These are phyloP conservation scores for Euphorbia peplus DNA, from an alignment of 345 rosid species.

Conservation along the genomic window DNA sequence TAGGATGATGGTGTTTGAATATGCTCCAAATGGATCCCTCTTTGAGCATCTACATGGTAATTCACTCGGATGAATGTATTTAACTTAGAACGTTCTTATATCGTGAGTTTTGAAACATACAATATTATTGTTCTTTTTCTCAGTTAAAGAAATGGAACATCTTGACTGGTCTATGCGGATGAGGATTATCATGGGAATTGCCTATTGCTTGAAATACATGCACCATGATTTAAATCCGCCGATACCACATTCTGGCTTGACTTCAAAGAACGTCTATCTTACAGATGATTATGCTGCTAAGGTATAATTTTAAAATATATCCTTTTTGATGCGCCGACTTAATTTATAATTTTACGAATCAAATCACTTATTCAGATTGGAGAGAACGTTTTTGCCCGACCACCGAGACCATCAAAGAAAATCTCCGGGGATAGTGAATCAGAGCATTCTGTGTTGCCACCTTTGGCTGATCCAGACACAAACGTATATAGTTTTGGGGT, in stretches of 20 bases:
- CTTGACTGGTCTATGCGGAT: constrained; percentile 85
- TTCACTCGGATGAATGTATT: constrained; percentile 5
- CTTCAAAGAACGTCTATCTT: constrained; percentile 44
- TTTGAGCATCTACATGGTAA: constrained; percentile 90
- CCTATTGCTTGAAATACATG: constrained; percentile 88
- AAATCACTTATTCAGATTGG: constrained; percentile 45
- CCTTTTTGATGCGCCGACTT: background rate
- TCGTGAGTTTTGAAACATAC: constrained; percentile 19
- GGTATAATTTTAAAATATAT: constrained; percentile 34
- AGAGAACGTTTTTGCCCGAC: constrained; percentile 41
- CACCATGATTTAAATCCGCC: constrained; percentile 89
- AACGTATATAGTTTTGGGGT: constrained; percentile 73
- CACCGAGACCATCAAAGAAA: constrained; percentile 31
- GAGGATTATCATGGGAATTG: constrained; percentile 87
- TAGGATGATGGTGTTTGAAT: constrained; percentile 98
- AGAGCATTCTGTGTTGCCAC: constrained; percentile 45
- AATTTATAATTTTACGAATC: background rate
- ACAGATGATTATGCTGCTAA: constrained; percentile 96
- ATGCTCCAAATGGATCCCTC: constrained; percentile 87
- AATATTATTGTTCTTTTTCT: constrained; percentile 15
- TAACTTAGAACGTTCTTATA: background rate
- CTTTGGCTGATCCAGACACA: constrained; percentile 46
- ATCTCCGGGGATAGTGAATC: constrained; percentile 33
- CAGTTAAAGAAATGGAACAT: constrained; percentile 85
- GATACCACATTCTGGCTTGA: constrained; percentile 44